Conservation (phyloP, 768 basidiomycete species). For the Porphyrellus cyaneotinctus region DNA sequence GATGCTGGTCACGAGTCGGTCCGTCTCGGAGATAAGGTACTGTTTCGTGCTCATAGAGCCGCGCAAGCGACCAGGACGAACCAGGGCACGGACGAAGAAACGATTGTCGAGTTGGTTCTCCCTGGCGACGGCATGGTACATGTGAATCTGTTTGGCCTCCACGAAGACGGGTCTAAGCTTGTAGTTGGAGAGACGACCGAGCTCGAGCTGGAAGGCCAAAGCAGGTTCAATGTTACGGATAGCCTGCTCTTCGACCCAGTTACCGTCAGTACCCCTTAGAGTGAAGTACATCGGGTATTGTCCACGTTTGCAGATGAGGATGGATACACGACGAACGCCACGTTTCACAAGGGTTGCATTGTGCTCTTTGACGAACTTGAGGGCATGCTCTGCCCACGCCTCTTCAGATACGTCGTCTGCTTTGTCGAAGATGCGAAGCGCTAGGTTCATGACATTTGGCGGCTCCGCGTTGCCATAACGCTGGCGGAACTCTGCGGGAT, state of each 20-base stretch:
- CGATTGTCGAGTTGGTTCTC: slow-evolving; percentile 98
- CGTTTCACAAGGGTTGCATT: slow-evolving; percentile 58
- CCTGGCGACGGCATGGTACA: slow-evolving; percentile 91
- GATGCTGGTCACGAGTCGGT: slow-evolving; percentile 90
- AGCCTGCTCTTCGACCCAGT: slow-evolving; percentile 91
- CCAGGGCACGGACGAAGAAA: slow-evolving; percentile 96
- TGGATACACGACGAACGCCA: slow-evolving; percentile 88
- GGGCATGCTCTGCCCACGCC: slow-evolving; percentile 71
- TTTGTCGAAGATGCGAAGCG: slow-evolving; percentile 82
- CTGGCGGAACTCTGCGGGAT: slow-evolving; percentile 64
- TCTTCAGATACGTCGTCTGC: slow-evolving; percentile 74
- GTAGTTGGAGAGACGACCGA: slow-evolving; percentile 94
- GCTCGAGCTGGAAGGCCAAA: slow-evolving; percentile 94
- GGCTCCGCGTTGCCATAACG: slow-evolving; percentile 74
- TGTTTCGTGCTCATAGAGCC: slow-evolving; percentile 94
- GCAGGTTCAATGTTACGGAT: slow-evolving; percentile 99
- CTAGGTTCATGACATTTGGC: slow-evolving; percentile 93
- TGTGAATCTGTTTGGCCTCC: slow-evolving; percentile 96
- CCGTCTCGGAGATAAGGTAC: slow-evolving; percentile 97
- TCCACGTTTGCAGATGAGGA: slow-evolving; percentile 86
- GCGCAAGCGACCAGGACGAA: slow-evolving; percentile 91
- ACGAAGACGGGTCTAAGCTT: slow-evolving; percentile 95
- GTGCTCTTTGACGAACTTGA: slow-evolving; percentile 67
- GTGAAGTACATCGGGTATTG: slow-evolving; percentile 96
- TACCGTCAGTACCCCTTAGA: slow-evolving; percentile 64